Percentiles rank a stretch among this genome's conserved stretches.
phyloP scores from a whole-genome alignment of 2,329 filamentous ascomycete species.

The Epicoccum nigrum region DNA sequence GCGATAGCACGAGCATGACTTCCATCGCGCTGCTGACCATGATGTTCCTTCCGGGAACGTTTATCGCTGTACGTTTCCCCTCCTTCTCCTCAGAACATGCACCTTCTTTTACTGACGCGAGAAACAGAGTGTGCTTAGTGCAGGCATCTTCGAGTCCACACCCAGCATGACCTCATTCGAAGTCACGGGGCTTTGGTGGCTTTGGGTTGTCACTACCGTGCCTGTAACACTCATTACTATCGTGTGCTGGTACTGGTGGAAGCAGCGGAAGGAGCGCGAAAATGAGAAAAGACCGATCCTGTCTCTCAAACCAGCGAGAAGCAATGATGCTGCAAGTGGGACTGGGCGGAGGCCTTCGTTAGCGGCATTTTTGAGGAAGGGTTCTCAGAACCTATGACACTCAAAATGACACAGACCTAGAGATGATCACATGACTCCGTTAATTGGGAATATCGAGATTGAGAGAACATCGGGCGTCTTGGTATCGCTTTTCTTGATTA shows the following conservation, averaged over 20 bases:
- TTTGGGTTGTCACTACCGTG: constrained; percentile 14
- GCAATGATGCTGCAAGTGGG: neutral
- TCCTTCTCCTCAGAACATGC: too few relatives aligned
- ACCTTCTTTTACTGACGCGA: neutral
- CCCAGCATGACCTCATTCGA: constrained; percentile 3
- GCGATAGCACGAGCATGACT: constrained; percentile 41
- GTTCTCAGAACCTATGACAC: neutral
- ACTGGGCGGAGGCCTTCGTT: neutral
- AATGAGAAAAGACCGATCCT: neutral
- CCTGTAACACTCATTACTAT: constrained; percentile 16
- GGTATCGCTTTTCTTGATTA: too few relatives aligned
- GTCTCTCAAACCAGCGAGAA: neutral
- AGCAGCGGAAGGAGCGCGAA: constrained; percentile 4
- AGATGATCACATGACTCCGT: too few relatives aligned
- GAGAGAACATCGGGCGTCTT: too few relatives aligned
- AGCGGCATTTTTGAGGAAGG: neutral
- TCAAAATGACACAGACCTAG: too few relatives aligned
- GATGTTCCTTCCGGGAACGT: constrained; percentile 32
- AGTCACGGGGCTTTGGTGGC: constrained; percentile 15
- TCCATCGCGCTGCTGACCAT: constrained; percentile 42
- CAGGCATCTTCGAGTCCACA: constrained; percentile 4
- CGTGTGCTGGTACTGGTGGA: constrained; percentile 18
- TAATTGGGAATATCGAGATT: too few relatives aligned
- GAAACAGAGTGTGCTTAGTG: constrained; percentile 1
- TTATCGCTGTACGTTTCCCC: constrained; percentile 12